Evolutionary conservation across 2,329 filamentous ascomycete species (phyloP).

Genomic region (Pseudogymnoascus sp.): DNA sequence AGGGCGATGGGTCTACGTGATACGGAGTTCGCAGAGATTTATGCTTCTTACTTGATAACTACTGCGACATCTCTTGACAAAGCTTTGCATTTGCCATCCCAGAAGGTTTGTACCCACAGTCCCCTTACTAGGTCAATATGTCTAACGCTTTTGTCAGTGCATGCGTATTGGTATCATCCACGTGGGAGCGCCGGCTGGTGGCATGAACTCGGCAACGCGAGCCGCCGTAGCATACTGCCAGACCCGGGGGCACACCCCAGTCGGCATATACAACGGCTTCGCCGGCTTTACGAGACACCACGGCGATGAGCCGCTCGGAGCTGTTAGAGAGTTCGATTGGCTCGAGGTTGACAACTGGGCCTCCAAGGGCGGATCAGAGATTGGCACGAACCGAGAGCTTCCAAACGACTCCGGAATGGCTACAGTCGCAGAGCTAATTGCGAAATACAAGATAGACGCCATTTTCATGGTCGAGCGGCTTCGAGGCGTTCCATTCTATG

Average conservation of each 20-base stretch:
- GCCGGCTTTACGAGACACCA: constrained; percentile 90
- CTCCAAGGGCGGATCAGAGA: constrained; percentile 93
- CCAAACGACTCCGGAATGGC: constrained; percentile 80
- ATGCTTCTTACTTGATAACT: constrained; percentile 83
- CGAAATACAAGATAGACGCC: constrained; percentile 81
- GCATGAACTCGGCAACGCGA: constrained; percentile 95
- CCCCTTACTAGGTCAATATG: background rate
- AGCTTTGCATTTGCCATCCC: constrained; percentile 57
- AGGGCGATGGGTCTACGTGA: constrained; percentile 83
- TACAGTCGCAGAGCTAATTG: constrained; percentile 73
- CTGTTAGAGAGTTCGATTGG: constrained; percentile 84
- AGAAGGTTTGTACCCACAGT: constrained; percentile 52
- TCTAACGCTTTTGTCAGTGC: constrained; percentile 46
- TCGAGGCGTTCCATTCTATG: constrained; percentile 91
- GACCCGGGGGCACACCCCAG: constrained; percentile 81
- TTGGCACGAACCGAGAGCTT: constrained; percentile 92
- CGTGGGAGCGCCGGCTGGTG: constrained; percentile 90
- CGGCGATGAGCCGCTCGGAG: constrained; percentile 69
- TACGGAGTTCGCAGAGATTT: constrained; percentile 89
- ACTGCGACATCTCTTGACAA: constrained; percentile 71
- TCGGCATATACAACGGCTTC: constrained; percentile 96
- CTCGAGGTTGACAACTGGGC: constrained; percentile 93
- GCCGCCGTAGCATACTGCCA: constrained; percentile 91
- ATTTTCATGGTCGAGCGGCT: constrained; percentile 90
- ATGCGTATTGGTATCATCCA: constrained; percentile 96